These are phyloP conservation scores for Ophiocordyceps unilateralis DNA, from an alignment of 2,329 filamentous ascomycete species.

Conservation along the genomic window DNA sequence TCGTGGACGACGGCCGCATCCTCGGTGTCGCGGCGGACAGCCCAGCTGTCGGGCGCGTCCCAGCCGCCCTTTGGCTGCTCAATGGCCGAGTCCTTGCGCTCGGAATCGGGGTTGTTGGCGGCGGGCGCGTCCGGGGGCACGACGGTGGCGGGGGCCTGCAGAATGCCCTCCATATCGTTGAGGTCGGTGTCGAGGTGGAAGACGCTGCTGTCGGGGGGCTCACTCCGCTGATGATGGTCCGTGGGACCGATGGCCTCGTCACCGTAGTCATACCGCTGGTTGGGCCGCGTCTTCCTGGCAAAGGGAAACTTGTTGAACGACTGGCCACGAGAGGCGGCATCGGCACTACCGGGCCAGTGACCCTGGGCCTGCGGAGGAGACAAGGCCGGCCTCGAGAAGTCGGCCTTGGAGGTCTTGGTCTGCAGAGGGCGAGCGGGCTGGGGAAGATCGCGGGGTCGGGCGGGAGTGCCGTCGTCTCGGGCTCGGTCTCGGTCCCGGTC, in stretches of 20 bases:
- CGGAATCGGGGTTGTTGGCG: conserved; percentile 25
- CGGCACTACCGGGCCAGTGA: conserved; percentile 11
- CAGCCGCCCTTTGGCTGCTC: conserved; percentile 43
- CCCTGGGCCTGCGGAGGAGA: conserved; percentile 19
- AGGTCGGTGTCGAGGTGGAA: conserved; percentile 80
- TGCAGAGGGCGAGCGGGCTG: conserved; percentile 29
- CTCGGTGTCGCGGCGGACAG: conserved; percentile 58
- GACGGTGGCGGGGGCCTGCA: conserved; percentile 48
- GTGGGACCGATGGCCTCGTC: conserved; percentile 44
- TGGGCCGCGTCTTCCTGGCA: conserved; percentile 33
- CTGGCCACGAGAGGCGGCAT: conserved; percentile 23
- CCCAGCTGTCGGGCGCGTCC: conserved; percentile 96
- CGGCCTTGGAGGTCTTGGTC: conserved; percentile 28
- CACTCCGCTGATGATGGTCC: conserved; percentile 39
- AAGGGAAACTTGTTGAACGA: conserved; percentile 45
- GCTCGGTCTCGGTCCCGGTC: conserved; percentile 23
- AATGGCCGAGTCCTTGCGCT: conserved; percentile 18
- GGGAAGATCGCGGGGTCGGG: conserved; percentile 32
- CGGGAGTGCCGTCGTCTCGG: conserved; percentile 30
- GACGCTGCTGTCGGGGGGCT: conserved; percentile 18
- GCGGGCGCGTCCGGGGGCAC: conserved; percentile 50
- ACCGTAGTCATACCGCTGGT: conserved; percentile 29
- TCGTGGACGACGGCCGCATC: conserved; percentile 42
- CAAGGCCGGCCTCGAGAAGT: conserved; percentile 23
- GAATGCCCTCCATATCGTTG: conserved; percentile 78